Conservation (phyloP, 2,329 filamentous ascomycete species). For the Trichoderma endophyticum region DNA sequence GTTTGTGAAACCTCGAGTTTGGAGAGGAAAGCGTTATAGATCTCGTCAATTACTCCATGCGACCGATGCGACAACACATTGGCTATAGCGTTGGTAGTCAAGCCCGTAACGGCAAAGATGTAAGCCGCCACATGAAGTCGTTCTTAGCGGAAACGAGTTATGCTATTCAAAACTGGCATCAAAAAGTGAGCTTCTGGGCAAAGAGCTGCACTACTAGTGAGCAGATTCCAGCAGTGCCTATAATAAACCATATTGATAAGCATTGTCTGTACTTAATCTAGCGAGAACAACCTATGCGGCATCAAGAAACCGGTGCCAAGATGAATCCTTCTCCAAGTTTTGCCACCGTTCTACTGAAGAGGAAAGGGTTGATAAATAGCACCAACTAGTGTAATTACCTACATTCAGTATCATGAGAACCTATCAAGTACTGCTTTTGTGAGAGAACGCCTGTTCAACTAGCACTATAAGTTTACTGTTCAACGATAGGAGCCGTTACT, state of each 20-base stretch:
- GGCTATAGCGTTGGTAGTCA: background rate
- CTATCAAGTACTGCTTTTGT: no score
- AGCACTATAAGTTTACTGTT: no score
- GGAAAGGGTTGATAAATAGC: background rate
- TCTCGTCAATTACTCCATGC: background rate
- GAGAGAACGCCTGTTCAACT: no score
- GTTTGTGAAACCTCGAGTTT: background rate
- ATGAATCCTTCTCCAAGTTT: background rate
- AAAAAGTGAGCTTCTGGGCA: no score
- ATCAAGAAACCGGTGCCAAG: background rate
- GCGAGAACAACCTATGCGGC: background rate
- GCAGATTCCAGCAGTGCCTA: background rate
- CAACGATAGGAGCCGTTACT: no score
- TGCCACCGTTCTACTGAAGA: background rate
- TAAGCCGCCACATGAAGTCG: no score
- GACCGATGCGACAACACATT: background rate
- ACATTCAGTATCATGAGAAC: no score
- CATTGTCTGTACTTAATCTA: background rate
- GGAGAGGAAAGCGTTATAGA: background rate
- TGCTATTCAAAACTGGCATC: no score
- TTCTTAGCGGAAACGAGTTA: no score
- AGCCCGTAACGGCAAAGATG: background rate
- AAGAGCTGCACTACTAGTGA: no score
- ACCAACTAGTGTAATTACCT: background rate
- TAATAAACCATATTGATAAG: no score